Evolutionary conservation across 768 basidiomycete species (phyloP).

Genomic region (Suillus plorans): DNA sequence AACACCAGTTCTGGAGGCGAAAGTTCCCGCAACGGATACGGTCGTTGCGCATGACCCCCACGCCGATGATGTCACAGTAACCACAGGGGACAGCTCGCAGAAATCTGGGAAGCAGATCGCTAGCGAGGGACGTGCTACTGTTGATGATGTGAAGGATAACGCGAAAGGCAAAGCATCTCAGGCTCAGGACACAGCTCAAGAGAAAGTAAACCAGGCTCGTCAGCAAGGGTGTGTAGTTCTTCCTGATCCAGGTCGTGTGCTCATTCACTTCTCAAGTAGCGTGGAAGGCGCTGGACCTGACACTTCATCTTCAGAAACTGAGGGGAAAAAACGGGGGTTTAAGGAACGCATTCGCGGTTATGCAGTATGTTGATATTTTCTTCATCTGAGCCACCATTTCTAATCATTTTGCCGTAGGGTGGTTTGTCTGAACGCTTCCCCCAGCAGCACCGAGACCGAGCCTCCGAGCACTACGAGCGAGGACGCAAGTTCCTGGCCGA

Average conservation of each 20-base stretch:
- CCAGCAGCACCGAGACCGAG: slow-evolving; percentile 62
- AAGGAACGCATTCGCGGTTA: slow-evolving; percentile 31
- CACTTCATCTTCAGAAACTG: slow-evolving; percentile 26
- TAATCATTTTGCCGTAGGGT: slow-evolving; percentile 28
- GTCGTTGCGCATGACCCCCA: slow-evolving; percentile 51
- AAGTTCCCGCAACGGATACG: slow-evolving; percentile 45
- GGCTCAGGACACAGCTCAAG: slow-evolving; percentile 6
- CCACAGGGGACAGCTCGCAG: slow-evolving; percentile 34
- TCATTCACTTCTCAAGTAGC: slow-evolving; percentile 21
- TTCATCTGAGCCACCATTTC: not conserved
- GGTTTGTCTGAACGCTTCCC: slow-evolving; percentile 58
- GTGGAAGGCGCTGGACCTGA: slow-evolving; percentile 21
- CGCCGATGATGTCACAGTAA: slow-evolving; percentile 40
- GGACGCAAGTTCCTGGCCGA: slow-evolving; percentile 71
- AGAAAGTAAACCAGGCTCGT: slow-evolving; percentile 7
- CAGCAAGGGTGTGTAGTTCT: slow-evolving; percentile 16
- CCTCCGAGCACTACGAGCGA: slow-evolving; percentile 52
- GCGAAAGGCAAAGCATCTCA: slow-evolving; percentile 7
- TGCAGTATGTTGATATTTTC: slow-evolving; percentile 21
- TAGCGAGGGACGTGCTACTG: slow-evolving; percentile 16
- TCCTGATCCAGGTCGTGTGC: too few relatives aligned
- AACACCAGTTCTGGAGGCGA: slow-evolving; percentile 47
- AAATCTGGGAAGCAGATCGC: slow-evolving; percentile 26
- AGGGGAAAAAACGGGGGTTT: slow-evolving; percentile 37
- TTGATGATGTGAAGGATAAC: slow-evolving; percentile 14